Base-by-base conservation (phyloP, 1,139 yeast genomes). In the Saccharomyces uvarum region DNA sequence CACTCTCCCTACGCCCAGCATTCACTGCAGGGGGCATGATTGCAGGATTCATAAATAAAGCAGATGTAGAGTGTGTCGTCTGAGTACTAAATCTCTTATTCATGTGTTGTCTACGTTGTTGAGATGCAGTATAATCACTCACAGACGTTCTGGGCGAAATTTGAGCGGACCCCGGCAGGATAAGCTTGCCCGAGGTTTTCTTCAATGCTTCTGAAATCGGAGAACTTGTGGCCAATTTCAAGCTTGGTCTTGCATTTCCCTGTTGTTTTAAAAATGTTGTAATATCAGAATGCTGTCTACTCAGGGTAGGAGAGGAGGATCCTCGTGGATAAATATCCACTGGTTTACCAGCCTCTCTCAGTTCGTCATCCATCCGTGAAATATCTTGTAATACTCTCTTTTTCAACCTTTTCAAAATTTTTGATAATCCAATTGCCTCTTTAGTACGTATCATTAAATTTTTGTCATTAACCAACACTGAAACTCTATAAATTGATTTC, bases 381-480 rank as follows among this genome's bases (percentile, higher is more conserved):
- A 50, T 28, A 50, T 50, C 52, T 16, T 46, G 42, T 9, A 38
- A 53, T 47, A 24, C 50, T 44, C 27, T 52, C 32, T 33, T 60
- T 60, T 56, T 71, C 74, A 52, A 77, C 74, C 41, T 64, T 13
- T 67, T 70, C 53, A 82, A 70, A 6, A 75, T 71, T 44, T 72
- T 71, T 7, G 81, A 75, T 78, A 84, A 78, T 54, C 80, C 82
- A 48, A 81, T 68, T 13, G 80, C 84, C 63, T 84, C 84, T 52
- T 78, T 71, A 1, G 86, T 79, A 56, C 89, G 74, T 48, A 84
- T 68, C 76, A 84, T 76, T 57, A 86, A 68, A 61, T 83, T 83
- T 71, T 82, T 75, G 63, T 86, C 91, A 55, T 83, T 79, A 0
- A 80, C 81, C 51, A 84, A 68, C 0, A 83, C 79, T 0, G 84